Evolutionary conservation across 1,284 basidiomycete species (phyloP), one percentile per base, ranked within the genome.

Genomic region (Tilletia caries): DNA sequence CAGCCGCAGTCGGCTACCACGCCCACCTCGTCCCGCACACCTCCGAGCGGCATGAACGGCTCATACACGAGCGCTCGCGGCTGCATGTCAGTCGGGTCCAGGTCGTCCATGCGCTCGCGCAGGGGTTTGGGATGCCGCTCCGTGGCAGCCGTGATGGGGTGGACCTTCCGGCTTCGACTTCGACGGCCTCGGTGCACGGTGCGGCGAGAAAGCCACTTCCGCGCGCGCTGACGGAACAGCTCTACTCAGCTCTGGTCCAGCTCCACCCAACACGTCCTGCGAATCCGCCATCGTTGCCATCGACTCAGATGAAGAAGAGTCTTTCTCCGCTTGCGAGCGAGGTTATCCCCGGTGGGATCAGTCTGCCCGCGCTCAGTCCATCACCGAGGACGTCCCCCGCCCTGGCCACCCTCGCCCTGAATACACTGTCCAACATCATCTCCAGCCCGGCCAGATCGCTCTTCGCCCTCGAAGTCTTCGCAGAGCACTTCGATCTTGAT

Each of bases 11-110:
- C 13, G 54, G 20, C 23, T 60, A 60, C 32, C 25, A 15, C 10
- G 23, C 23, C 1, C 54, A 60, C 27, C n/a, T 60, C 8, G 20
- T 25, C 25, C 23, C 54, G 25, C 15, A 15, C 23, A 60, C 54
- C 8, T 29, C 54, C 8, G 23, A 27, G 32, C 18, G 54, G 32
- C 54, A 60, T 6, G 25, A 25, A 25, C 23, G 54, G 10, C 54
- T 60, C 25, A 27, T 60, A 18, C 54, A 60, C 32, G 54, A 60
- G 54, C 54, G 54, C n/a, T 60, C 54, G 8, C 54, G 54, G 25
- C 32, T 60, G 6, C 54, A 60, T 32, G 23, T 32, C 1, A 60
- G 54, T 25, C 54, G 54, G 25, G 32, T 33, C 8, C 54, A 60
- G 54, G 29, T 32, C 8, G 27, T 20, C 54, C 1, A 60, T 25